Evolutionary conservation across 1,284 basidiomycete genomes (phyloP), one percentile per base, ranked within the genome.

Genomic region (Neonothopanus nambi): DNA sequence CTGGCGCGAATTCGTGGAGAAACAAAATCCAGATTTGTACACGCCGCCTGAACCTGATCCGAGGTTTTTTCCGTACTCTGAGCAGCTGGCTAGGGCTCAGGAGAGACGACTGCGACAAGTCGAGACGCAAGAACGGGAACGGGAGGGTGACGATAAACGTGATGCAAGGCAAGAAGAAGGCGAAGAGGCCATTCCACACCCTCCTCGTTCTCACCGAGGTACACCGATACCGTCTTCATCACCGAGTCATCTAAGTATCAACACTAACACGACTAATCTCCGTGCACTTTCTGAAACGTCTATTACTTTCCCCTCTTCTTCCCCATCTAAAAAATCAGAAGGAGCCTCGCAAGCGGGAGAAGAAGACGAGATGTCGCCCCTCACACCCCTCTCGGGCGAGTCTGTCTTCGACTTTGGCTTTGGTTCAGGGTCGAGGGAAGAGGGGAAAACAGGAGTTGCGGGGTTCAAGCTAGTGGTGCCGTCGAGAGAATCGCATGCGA

Each of bases 1-100:
- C 36, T 88, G 95, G 81, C 73, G 74, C 24, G 79, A 84, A 8
- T 85, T 96, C 55, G 85, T 95, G 40, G 79, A 86, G 59, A 80
- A 73, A 45, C 82, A 91, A 55, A 95, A 95, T 62, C 92, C 91
- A 1, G 73, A 82, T 38, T 70, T 95, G 21, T 81, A 81, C 61
- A 77, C 76, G 5, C 82, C 85, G 0, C 78, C 75, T 33, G 69
- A 72, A 57, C 74, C 76, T 1, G 77, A 86, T 58, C 63, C 73
- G 18, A 72, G 69, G 17, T 83, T 73, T 60, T 85, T 81, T 59
- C 85, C 85, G 1, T 79, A 83, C 60, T 61, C 59, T 24, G 66
- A 69, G 48, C 49, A 41, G 37, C 21, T 52, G 20, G 55, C 59
- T 38, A 30, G 42, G 42, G 57, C 45, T 38, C 48, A 50, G 40